Conservation (phyloP, 352 stramenopile genomes). For the Phytophthora colocasiae region DNA sequence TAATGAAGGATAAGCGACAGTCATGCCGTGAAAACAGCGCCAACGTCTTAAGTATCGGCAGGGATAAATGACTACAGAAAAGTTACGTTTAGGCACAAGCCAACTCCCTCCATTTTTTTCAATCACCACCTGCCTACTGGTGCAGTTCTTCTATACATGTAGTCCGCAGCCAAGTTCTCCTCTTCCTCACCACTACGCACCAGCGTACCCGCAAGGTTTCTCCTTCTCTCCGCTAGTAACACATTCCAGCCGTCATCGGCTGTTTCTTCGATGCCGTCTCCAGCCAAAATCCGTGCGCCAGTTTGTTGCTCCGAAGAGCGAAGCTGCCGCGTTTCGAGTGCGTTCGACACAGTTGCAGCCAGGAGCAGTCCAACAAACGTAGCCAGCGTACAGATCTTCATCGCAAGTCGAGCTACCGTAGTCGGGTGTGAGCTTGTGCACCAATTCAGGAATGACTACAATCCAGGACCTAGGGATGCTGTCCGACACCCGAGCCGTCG, state of each 20-base stretch:
- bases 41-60: too few relatives aligned
- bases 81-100: too few relatives aligned
- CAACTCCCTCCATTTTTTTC: too few relatives aligned
- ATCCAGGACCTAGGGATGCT: too few relatives aligned
- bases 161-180: background rate
- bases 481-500: background rate
- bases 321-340: background rate
- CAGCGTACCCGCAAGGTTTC: background rate
- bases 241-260: conserved; percentile 10
- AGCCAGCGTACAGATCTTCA: conserved; percentile 15
- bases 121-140: too few relatives aligned
- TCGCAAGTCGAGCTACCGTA: background rate
- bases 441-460: too few relatives aligned
- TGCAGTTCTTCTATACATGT: too few relatives aligned
- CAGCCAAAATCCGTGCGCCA: conserved; percentile 10
- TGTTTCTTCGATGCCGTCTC: conserved; percentile 21
- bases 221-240: conserved; percentile 7
- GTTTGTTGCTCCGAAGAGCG: background rate
- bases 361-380: background rate
- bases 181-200: background rate
- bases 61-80: too few relatives aligned
- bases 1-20: too few relatives aligned
- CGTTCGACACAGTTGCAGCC: background rate
- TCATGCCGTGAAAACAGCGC: too few relatives aligned
- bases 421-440: too few relatives aligned